Evolutionary conservation across 176 grass and related monocot genomes (phyloP).

Genomic region (Oryza longistaminata): DNA sequence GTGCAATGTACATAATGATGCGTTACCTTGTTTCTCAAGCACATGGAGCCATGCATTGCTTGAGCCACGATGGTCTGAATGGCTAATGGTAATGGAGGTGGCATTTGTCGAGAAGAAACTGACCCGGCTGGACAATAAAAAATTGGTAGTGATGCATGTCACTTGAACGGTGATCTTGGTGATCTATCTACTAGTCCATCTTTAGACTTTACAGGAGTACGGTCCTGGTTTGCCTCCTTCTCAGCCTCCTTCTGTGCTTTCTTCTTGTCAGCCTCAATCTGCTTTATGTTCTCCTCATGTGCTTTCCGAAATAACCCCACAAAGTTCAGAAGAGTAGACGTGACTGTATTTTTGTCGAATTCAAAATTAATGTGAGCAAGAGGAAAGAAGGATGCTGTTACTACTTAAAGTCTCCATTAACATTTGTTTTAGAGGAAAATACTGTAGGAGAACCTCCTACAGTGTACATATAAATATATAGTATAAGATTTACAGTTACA

Average conservation of each 20-base stretch:
- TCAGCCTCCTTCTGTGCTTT: constrained; percentile 88
- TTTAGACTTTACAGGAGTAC: constrained; percentile 51
- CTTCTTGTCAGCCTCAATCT: constrained; percentile 79
- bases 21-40: constrained; percentile 7
- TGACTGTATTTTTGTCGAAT: constrained; percentile 66
- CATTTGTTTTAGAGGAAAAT: too few relatives aligned
- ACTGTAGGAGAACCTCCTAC: too few relatives aligned
- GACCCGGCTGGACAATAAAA: neutral
- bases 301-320: constrained; percentile 71
- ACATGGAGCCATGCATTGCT: constrained; percentile 21
- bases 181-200: constrained; percentile 44
- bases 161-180: constrained; percentile 52
- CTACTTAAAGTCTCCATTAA: constrained; percentile 5
- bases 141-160: constrained; percentile 9
- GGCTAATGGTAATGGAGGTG: neutral
- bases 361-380: constrained; percentile 12
- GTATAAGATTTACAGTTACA: too few relatives aligned
- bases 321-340: constrained; percentile 80
- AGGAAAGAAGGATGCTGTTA: constrained; percentile 5
- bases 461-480: too few relatives aligned
- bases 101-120: constrained; percentile 15
- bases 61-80: constrained; percentile 35
- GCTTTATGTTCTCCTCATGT: constrained; percentile 83
- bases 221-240: constrained; percentile 60
- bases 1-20: neutral